Percentiles rank a stretch among this genome's conserved stretches.
phyloP scores from a whole-genome alignment of 169 alveolate genomes.

The Cryptosporidium andersoni region DNA sequence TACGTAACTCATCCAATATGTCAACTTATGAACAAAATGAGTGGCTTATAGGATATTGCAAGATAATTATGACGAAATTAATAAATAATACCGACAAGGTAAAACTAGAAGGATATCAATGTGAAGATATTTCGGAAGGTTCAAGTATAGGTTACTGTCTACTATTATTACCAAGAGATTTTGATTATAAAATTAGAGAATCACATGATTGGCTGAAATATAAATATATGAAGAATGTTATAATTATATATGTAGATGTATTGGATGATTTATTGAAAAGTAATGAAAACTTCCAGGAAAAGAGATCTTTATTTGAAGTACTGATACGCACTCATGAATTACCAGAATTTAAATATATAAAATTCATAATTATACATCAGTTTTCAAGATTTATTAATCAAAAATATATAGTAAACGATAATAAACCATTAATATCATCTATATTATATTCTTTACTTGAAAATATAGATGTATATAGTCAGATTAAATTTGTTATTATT shows the following conservation, averaged over 20 bases:
- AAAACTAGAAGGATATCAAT: neutral
- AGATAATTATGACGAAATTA: neutral
- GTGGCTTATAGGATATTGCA: slow-evolving; percentile 55
- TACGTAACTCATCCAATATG: no score
- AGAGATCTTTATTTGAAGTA: slow-evolving; percentile 43
- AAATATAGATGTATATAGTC: slow-evolving; percentile 1
- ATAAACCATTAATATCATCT: slow-evolving; percentile 17
- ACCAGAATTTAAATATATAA: slow-evolving; percentile 8
- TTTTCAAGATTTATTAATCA: slow-evolving; percentile 24
- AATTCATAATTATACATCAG: slow-evolving; percentile 43
- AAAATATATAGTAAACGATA: slow-evolving; percentile 23
- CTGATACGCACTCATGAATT: slow-evolving; percentile 46
- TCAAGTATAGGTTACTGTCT: neutral
- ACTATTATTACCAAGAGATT: slow-evolving; percentile 32
- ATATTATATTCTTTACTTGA: slow-evolving; percentile 13
- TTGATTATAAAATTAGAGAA: slow-evolving; percentile 30
- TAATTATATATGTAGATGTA: slow-evolving; percentile 39
- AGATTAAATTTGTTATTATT: neutral
- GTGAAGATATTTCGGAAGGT: neutral
- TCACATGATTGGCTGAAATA: neutral
- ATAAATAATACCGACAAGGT: neutral
- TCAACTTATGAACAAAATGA: slow-evolving; percentile 2
- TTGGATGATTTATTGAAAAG: neutral
- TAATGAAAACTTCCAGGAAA: neutral
- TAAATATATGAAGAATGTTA: slow-evolving; percentile 24